These are phyloP conservation scores for Agaricus sinodeliciosus DNA, from an alignment of 768 basidiomycete species.

Conservation along the genomic window DNA sequence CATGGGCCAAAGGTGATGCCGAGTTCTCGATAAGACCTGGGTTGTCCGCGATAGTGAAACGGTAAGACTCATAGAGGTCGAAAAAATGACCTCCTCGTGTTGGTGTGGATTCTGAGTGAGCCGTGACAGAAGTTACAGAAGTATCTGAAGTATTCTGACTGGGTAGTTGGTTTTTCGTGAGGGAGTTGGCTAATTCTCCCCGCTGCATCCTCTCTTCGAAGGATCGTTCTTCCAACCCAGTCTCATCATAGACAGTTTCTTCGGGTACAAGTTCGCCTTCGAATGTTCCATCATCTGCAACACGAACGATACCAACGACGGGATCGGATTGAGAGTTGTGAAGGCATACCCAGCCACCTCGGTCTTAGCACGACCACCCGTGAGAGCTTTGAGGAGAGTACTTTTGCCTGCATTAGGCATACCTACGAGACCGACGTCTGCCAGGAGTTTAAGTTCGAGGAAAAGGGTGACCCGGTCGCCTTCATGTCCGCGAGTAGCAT, in stretches of 20 bases:
- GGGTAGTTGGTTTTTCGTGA: constrained; percentile 41
- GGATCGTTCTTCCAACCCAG: constrained; percentile 43
- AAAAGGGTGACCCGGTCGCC: constrained; percentile 78
- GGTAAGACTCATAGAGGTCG: constrained; percentile 63
- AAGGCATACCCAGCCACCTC: constrained; percentile 91
- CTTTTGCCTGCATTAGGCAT: constrained; percentile 95
- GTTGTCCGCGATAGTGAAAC: constrained; percentile 96
- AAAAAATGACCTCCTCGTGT: constrained; percentile 38
- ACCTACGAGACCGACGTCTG: constrained; percentile 94
- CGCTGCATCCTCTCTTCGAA: constrained; percentile 39
- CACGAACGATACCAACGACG: constrained; percentile 83
- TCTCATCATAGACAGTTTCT: constrained; percentile 56
- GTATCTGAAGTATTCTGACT: constrained; percentile 16
- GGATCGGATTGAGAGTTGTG: constrained; percentile 97
- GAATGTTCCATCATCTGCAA: constrained; percentile 72
- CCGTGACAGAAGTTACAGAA: constrained; percentile 6
- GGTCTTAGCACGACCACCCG: constrained; percentile 75
- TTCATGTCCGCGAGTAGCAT: constrained; percentile 70
- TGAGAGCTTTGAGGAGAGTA: constrained; percentile 84
- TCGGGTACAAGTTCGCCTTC: constrained; percentile 50
- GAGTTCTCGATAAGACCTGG: constrained; percentile 86
- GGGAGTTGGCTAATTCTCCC: constrained; percentile 45
- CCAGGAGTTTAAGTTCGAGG: constrained; percentile 88
- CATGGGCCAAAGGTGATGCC: constrained; percentile 17
- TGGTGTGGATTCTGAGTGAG: constrained; percentile 2